Conservation (phyloP, 176 grass and related monocot species). For the Oryza coarctata region DNA sequence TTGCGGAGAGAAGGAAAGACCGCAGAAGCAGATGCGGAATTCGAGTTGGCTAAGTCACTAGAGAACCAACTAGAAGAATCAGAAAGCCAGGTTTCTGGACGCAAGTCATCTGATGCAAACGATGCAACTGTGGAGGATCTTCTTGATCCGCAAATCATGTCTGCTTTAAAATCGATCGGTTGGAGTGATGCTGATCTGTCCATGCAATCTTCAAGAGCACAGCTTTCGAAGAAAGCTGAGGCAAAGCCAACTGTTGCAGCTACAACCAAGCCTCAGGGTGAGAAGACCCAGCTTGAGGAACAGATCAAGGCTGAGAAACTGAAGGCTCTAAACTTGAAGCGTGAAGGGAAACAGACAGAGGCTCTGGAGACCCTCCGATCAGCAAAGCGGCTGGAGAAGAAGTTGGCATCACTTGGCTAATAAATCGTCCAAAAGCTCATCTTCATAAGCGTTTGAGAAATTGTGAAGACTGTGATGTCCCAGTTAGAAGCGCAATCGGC, state of each 20-base stretch:
- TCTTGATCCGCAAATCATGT: conserved; percentile 86
- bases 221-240: conserved; percentile 44
- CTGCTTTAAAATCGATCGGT: conserved; percentile 74
- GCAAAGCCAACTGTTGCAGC: conserved; percentile 4
- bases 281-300: conserved; percentile 67
- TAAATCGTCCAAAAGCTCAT: not conserved
- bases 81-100: conserved; percentile 48
- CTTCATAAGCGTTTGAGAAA: not conserved
- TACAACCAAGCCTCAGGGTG: conserved; percentile 36
- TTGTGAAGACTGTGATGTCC: not conserved
- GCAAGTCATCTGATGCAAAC: conserved; percentile 32
- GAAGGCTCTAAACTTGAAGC: conserved; percentile 75
- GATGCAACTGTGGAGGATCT: conserved; percentile 70
- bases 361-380: conserved; percentile 81
- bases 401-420: conserved; percentile 58
- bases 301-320: conserved; percentile 86
- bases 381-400: conserved; percentile 83
- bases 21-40: conserved; percentile 75
- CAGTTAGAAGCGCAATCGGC: not conserved
- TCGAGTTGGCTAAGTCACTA: conserved; percentile 79
- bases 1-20: conserved; percentile 84
- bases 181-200: conserved; percentile 60
- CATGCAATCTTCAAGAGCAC: conserved; percentile 3
- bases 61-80: conserved; percentile 84
- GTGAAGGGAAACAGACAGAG: conserved; percentile 73